These are phyloP conservation scores for Scortechinia acanthostroma DNA, from an alignment of 2,329 filamentous ascomycete species.

Conservation along the genomic window DNA sequence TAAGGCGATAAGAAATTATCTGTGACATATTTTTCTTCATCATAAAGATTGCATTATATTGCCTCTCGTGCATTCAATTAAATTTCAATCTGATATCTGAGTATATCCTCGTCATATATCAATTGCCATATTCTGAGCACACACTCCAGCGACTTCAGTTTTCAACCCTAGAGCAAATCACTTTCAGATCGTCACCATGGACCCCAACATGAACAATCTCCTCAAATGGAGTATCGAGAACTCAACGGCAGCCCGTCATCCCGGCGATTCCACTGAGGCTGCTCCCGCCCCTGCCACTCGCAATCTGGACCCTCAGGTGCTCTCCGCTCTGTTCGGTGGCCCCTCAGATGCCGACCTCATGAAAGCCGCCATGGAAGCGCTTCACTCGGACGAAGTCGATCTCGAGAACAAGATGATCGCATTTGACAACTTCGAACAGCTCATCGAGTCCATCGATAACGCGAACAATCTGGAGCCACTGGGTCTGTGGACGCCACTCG, in stretches of 20 bases:
- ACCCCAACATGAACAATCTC: slow-evolving; percentile 64
- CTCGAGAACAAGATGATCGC: slow-evolving; percentile 74
- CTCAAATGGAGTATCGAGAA: slow-evolving; percentile 69
- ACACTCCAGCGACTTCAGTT: no score
- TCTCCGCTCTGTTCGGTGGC: slow-evolving; percentile 72
- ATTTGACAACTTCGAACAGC: slow-evolving; percentile 90
- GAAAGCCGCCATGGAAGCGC: slow-evolving; percentile 73
- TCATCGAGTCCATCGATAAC: slow-evolving; percentile 90
- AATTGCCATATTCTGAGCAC: no score
- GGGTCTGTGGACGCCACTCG: slow-evolving; percentile 74
- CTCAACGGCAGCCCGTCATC: slow-evolving; percentile 12
- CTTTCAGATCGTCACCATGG: slow-evolving; percentile 32
- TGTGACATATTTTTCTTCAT: no score
- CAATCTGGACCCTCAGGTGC: slow-evolving; percentile 59
- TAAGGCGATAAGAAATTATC: no score
- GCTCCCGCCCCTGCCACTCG: slow-evolving; percentile 17
- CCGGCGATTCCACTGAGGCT: slow-evolving; percentile 11
- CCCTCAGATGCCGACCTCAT: slow-evolving; percentile 89
- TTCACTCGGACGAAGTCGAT: slow-evolving; percentile 54
- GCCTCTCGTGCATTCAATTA: no score
- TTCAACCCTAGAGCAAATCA: neutral
- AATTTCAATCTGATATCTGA: no score
- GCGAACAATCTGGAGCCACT: slow-evolving; percentile 84
- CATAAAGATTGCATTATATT: no score
- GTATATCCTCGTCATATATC: no score